A percentile compares a stretch with the other conserved stretches of the same genome.
Conservation (phyloP, 2,329 filamentous ascomycete genomes). For the Aureobasidium sp. region DNA sequence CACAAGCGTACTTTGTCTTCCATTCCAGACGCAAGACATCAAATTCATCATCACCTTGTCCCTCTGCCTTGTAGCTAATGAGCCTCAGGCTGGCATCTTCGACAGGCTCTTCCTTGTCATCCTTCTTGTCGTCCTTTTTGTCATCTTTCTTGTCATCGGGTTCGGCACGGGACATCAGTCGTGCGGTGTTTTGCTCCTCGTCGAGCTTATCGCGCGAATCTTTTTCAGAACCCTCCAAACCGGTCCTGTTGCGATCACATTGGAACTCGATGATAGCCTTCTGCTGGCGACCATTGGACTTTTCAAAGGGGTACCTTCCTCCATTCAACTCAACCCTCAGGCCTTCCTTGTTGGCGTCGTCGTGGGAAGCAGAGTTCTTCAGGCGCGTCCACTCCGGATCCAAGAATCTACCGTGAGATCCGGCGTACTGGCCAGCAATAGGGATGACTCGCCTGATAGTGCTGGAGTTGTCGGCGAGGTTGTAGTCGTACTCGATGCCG, state of each 20-base stretch:
- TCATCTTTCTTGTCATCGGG: constrained; percentile 11
- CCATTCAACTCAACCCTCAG: constrained; percentile 60
- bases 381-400: constrained; percentile 60
- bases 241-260: constrained; percentile 65
- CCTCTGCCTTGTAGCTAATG: constrained; percentile 58
- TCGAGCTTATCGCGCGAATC: constrained; percentile 49
- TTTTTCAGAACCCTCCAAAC: constrained; percentile 61
- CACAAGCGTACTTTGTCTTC: constrained; percentile 82
- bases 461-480: constrained; percentile 40
- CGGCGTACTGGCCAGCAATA: constrained; percentile 63
- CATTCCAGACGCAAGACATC: constrained; percentile 70
- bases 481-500: constrained; percentile 56
- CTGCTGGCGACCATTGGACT: constrained; percentile 48
- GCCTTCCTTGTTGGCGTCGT: constrained; percentile 62
- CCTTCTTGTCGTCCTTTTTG: constrained; percentile 22
- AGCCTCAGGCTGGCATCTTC: constrained; percentile 63
- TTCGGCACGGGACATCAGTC: constrained; percentile 35
- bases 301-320: constrained; percentile 41
- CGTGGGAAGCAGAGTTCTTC: constrained; percentile 53
- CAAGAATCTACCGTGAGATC: constrained; percentile 49
- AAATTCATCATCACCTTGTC: constrained; percentile 43
- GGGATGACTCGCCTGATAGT: constrained; percentile 53
- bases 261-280: constrained; percentile 77
- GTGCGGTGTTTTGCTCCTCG: constrained; percentile 39
- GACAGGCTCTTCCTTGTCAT: constrained; percentile 23